Evolutionary conservation across 2,329 filamentous ascomycete species (phyloP).

Genomic region (Ophiosphaerella narmari): DNA sequence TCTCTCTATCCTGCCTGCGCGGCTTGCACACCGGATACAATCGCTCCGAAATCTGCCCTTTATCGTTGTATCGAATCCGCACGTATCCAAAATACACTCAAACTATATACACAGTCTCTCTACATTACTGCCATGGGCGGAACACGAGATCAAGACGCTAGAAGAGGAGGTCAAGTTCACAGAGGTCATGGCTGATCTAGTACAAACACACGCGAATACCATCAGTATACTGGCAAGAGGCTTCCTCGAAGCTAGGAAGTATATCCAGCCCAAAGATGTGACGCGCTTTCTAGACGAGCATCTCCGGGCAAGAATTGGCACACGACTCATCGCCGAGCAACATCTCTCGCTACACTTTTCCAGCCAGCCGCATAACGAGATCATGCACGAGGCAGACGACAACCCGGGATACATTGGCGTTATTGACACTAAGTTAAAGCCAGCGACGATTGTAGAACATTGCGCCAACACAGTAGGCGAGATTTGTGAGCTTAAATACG

Average conservation of each 20-base stretch:
- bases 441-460: slow-evolving; percentile 77
- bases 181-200: slow-evolving; percentile 90
- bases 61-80: slow-evolving; percentile 97
- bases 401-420: slow-evolving; percentile 79
- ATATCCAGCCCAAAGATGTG: slow-evolving; percentile 82
- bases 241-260: slow-evolving; percentile 90
- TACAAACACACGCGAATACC: slow-evolving; percentile 91
- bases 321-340: slow-evolving; percentile 91
- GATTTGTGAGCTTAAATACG: slow-evolving; percentile 96
- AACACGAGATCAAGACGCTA: slow-evolving; percentile 72
- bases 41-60: slow-evolving; percentile 91
- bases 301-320: slow-evolving; percentile 90
- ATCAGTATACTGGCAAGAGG: slow-evolving; percentile 90
- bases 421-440: slow-evolving; percentile 87
- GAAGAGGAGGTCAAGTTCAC: slow-evolving; percentile 92
- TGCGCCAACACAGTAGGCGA: slow-evolving; percentile 93
- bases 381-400: slow-evolving; percentile 50
- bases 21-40: slow-evolving; percentile 91
- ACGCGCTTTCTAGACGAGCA: slow-evolving; percentile 93
- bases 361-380: slow-evolving; percentile 71
- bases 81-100: slow-evolving; percentile 91
- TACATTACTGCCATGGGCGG: slow-evolving; percentile 83
- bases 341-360: slow-evolving; percentile 87
- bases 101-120: slow-evolving; percentile 95
- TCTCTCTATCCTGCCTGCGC: slow-evolving; percentile 85